Conservation (phyloP, 1,139 yeast genomes). For the Sugiyamaella neomexicana region DNA sequence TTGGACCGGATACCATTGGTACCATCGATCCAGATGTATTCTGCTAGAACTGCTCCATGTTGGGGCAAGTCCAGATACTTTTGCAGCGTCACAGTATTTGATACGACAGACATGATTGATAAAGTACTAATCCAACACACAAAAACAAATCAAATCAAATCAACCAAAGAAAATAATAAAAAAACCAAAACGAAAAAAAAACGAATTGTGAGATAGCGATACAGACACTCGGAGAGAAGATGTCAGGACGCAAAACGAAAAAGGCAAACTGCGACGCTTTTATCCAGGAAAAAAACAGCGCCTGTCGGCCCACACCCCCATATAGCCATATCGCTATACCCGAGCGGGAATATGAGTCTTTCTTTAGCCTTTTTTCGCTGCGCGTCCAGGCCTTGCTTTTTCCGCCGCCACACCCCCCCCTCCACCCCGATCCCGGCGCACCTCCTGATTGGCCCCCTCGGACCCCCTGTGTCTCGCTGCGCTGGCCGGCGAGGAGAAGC, state of each 20-base stretch:
- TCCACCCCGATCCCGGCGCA: too few species aligned
- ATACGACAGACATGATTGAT: conserved; percentile 23
- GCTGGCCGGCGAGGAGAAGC: too few species aligned
- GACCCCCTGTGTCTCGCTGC: too few species aligned
- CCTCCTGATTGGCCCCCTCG: too few species aligned
- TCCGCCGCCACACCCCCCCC: too few species aligned
- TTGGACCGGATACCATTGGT: conserved; percentile 91
- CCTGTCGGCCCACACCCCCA: neutral
- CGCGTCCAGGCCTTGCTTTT: too few species aligned
- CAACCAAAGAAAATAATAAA: neutral
- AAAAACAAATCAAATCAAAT: conserved; percentile 1
- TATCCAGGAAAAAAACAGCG: neutral
- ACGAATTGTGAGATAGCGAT: neutral
- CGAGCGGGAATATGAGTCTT: too few species aligned
- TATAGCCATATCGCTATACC: conserved; percentile 1
- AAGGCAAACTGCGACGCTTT: conserved; percentile 11
- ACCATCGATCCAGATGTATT: conserved; percentile 97
- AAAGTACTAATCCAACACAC: neutral
- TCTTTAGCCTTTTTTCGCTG: too few species aligned
- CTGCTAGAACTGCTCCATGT: conserved; percentile 86
- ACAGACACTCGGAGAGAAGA: conserved; percentile 14
- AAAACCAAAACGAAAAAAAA: neutral
- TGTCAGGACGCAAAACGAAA: neutral
- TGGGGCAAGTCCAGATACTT: conserved; percentile 85
- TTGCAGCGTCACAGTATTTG: conserved; percentile 49